Evolutionary conservation across 108 stramenopile species (phyloP), one percentile per base, ranked within the genome.

Genomic region (Skeletonema marinoi): DNA sequence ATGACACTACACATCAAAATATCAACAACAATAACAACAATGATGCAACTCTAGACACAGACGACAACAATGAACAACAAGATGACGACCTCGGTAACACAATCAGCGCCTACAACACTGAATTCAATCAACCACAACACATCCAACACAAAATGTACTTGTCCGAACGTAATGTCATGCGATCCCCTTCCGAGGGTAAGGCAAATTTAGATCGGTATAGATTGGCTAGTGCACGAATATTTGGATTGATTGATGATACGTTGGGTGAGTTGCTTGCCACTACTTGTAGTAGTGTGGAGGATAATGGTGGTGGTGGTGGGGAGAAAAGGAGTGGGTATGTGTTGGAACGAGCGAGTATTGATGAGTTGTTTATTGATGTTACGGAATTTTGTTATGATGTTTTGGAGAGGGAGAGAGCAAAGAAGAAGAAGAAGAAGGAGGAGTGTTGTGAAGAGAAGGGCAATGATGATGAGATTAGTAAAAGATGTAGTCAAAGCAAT

Each of bases 291-390:
- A 8, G 6, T 56, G 21, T 1, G 7, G 25, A 25, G 9, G 54
- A 25, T 25, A 25, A 25, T 51, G 46, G 38, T 64, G 19, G n/a
- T 63, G 61, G 32, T 21, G 32, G 33, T 19, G 64, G 50, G 8
- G 25, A 25, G 7, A 25, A 29, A 17, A 82, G 78, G 58, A 73
- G 81, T 31, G 78, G 77, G 4, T 90, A 90, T 61, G 78, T 89
- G 6, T 63, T 96, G 69, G 94, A 96, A 78, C 78, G 89, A 58
- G 94, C 94, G 1, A 88, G 87, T 2, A 93, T 96, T 66, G 94
- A 96, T 78, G 94, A 96, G 66, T 83, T 96, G 41, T 96, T 90
- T 60, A 75, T 96, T 13, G 94, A 96, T 78, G 88, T 96, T n/a
- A 91, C 90, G 6, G 70, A 80, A 9, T 88, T 82, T 59, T 94